These are phyloP conservation scores for Eucalyptus cloeziana DNA, from an alignment of 345 rosid species.

Conservation along the genomic window DNA sequence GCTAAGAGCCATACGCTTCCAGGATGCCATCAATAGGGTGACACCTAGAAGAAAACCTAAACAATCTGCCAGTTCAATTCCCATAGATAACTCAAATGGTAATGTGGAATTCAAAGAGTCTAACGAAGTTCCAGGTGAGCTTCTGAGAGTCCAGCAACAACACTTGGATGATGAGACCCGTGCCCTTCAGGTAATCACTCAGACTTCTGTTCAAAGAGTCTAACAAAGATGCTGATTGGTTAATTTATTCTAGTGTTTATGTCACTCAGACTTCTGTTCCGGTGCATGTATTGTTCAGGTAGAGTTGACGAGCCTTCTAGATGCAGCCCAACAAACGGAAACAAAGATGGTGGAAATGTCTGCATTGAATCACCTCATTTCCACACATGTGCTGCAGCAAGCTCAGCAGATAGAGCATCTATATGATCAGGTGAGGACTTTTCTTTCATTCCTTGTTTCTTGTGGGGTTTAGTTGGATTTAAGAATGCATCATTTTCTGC, in stretches of 20 bases:
- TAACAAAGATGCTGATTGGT: background rate
- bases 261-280: background rate
- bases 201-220: background rate
- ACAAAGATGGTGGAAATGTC: slow-evolving; percentile 99
- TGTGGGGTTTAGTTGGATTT: background rate
- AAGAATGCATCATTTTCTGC: background rate
- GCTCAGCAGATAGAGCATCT: slow-evolving; percentile 82
- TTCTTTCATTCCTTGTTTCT: background rate
- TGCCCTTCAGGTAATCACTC: slow-evolving; percentile 65
- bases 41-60: slow-evolving; percentile 73
- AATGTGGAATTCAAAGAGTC: slow-evolving; percentile 27
- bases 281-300: slow-evolving; percentile 33
- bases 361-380: slow-evolving; percentile 87
- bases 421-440: slow-evolving; percentile 65
- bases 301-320: slow-evolving; percentile 76
- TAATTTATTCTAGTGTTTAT: background rate
- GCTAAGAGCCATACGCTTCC: slow-evolving; percentile 82
- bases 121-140: slow-evolving; percentile 37
- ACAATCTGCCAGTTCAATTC: slow-evolving; percentile 15
- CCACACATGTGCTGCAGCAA: slow-evolving; percentile 93
- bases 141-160: slow-evolving; percentile 53
- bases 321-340: slow-evolving; percentile 80
- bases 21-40: slow-evolving; percentile 70
- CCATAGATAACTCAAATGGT: slow-evolving; percentile 18
- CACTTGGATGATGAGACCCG: slow-evolving; percentile 86